Evolutionary conservation across 176 grass and related monocot genomes (phyloP), one percentile per base, ranked within the genome.

Genomic region (Cocos nucifera): DNA sequence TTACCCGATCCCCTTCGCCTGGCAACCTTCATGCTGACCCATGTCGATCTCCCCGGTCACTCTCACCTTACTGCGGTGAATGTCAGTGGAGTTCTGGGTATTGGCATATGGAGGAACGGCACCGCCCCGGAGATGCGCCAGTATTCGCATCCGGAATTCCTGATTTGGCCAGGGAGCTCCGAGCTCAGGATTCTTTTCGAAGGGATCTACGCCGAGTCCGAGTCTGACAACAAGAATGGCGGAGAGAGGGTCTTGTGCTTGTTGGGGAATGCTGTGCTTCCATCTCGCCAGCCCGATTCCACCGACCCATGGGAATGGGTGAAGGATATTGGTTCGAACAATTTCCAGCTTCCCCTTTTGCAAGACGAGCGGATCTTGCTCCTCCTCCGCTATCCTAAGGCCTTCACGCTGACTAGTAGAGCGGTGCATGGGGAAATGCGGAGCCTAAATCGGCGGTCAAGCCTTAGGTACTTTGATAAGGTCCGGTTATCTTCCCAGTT

Each of bases 161-260:
- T 73, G 63, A 65, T 86, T 54, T 86, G 76, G 82, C 79, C 85
- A 0, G 79, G 90, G 19, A 81, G 60, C 65, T 81, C 82, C 15
- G 85, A 95, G 75, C 49, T 86, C 4, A 89, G 81, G 67, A 74
- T 95, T 5, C 63, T 83, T 63, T 77, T 95, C 53, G 79, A 95
- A 81, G 90, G 90, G 3, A 73, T 95, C 6, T 95, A 95, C 71
- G 75, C 82, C 16, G 82, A 95, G 71, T 62, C 18, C 2, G 32
- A 95, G 71, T 62, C 18, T 1, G 32, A 20, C 30, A 32, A 27
- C 22, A 32, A 49, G 10, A 64, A 57, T 51, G 73, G 66, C 22
- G 78, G 55, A 5, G 86, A 86, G 68, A n/a, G 61, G 51, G 63
- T 89, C 60, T 57, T 95, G 19, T 95, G 90, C 82, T 52, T 95